phyloP scores from a whole-genome alignment of 78 protist species.

The Cavenderia fasciculata region DNA sequence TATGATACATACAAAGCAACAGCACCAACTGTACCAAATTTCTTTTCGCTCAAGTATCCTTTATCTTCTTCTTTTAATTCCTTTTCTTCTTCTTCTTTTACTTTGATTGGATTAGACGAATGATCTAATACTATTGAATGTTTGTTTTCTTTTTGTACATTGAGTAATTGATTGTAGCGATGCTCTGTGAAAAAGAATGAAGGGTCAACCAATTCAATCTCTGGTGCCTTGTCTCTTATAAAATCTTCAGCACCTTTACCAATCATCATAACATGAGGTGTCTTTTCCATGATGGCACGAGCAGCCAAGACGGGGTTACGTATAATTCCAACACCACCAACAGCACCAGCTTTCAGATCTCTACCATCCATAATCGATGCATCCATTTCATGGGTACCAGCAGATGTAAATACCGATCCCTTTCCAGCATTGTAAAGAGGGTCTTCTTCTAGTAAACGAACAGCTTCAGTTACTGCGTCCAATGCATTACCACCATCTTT shows the following conservation, averaged over 20 bases:
- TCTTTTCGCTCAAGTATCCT: neutral
- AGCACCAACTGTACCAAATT: slow-evolving; percentile 84
- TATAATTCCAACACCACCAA: slow-evolving; percentile 41
- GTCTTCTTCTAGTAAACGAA: slow-evolving; percentile 66
- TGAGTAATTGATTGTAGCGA: slow-evolving; percentile 37
- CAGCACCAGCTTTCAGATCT: slow-evolving; percentile 53
- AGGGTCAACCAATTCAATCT: slow-evolving; percentile 45
- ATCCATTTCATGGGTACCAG: slow-evolving; percentile 74
- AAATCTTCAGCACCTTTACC: slow-evolving; percentile 71
- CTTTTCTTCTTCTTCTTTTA: neutral
- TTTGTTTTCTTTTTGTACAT: neutral
- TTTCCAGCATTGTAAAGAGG: slow-evolving; percentile 80
- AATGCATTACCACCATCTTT: slow-evolving; percentile 63
- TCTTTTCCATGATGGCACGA: slow-evolving; percentile 67
- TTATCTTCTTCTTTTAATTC: neutral
- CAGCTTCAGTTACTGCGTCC: slow-evolving; percentile 78
- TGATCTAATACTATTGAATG: slow-evolving; percentile 25
- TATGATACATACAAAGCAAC: no score
- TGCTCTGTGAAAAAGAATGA: slow-evolving; percentile 48
- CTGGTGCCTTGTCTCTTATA: neutral
- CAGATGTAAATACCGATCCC: slow-evolving; percentile 67
- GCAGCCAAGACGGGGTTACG: slow-evolving; percentile 79
- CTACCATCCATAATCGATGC: slow-evolving; percentile 79
- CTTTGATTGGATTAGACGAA: slow-evolving; percentile 17
- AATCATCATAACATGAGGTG: slow-evolving; percentile 27